Percentiles rank a stretch among this genome's conserved stretches.
phyloP scores from a whole-genome alignment of 805 yeast genomes.

The Yarrowia divulgata region DNA sequence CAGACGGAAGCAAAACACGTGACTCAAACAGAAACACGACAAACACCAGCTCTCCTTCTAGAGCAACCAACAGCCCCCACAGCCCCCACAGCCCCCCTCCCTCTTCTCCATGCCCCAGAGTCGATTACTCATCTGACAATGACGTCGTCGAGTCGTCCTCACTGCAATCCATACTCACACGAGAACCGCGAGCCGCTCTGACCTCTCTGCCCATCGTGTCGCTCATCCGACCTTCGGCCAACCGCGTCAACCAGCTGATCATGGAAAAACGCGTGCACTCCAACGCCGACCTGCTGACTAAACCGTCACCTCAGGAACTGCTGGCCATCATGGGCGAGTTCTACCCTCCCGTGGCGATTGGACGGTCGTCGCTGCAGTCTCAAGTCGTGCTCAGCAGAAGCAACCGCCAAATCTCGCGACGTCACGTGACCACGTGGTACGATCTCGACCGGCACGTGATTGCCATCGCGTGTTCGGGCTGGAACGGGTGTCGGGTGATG shows the following conservation, averaged over 20 bases:
- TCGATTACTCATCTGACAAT: too few relatives aligned
- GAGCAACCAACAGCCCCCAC: background rate
- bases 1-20: background rate
- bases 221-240: constrained; percentile 21
- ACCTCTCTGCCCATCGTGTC: constrained; percentile 26
- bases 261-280: constrained; percentile 33
- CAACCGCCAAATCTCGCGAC: constrained; percentile 68
- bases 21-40: too few relatives aligned
- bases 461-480: constrained; percentile 76
- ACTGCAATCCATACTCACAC: background rate
- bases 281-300: constrained; percentile 11
- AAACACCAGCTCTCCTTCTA: too few relatives aligned
- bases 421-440: constrained; percentile 64
- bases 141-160: too few relatives aligned
- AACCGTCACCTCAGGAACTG: constrained; percentile 15
- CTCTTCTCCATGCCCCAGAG: constrained; percentile 15
- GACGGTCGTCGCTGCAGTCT: constrained; percentile 72
- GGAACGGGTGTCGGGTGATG: constrained; percentile 76
- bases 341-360: constrained; percentile 57
- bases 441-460: constrained; percentile 50
- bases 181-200: constrained; percentile 17
- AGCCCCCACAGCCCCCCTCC: constrained; percentile 8
- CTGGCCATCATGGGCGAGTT: constrained; percentile 36
- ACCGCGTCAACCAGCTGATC: constrained; percentile 11
- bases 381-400: constrained; percentile 58